phyloP scores from a whole-genome alignment of 2,329 filamentous ascomycete species.

The Xylaria digitata region DNA sequence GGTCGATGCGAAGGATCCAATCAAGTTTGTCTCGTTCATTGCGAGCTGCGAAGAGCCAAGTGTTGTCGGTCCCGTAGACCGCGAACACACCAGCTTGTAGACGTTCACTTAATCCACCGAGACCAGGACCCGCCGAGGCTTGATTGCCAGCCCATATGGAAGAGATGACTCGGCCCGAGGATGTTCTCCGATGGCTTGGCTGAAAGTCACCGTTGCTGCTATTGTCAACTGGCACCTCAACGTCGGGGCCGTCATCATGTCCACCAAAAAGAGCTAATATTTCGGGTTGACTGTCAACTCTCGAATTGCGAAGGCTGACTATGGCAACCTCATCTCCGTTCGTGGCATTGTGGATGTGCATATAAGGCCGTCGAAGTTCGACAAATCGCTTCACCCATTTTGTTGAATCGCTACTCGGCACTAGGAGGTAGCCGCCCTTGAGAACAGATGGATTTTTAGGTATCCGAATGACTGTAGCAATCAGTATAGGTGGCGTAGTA shows the following conservation, averaged over 20 bases:
- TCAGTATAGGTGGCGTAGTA: slow-evolving; percentile 69
- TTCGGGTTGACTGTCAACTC: slow-evolving; percentile 92
- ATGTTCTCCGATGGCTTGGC: slow-evolving; percentile 61
- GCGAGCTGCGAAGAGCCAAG: slow-evolving; percentile 90
- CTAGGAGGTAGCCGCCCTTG: slow-evolving; percentile 88
- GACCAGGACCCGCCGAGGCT: slow-evolving; percentile 57
- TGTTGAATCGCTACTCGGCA: slow-evolving; percentile 82
- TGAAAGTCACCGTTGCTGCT: slow-evolving; percentile 55
- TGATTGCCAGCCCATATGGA: slow-evolving; percentile 65
- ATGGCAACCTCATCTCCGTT: slow-evolving; percentile 92
- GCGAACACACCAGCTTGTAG: slow-evolving; percentile 85
- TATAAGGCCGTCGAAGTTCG: slow-evolving; percentile 88
- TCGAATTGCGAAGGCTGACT: slow-evolving; percentile 86
- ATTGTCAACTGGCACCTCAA: slow-evolving; percentile 41
- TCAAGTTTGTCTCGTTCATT: slow-evolving; percentile 94
- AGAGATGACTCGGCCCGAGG: slow-evolving; percentile 65
- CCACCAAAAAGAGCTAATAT: slow-evolving; percentile 77
- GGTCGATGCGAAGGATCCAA: slow-evolving; percentile 96
- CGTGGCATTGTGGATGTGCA: slow-evolving; percentile 86
- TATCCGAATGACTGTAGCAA: slow-evolving; percentile 80
- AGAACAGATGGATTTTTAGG: slow-evolving; percentile 83
- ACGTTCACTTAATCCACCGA: slow-evolving; percentile 67
- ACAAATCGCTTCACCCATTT: slow-evolving; percentile 94
- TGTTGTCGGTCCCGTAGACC: slow-evolving; percentile 93
- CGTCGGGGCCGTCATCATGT: slow-evolving; percentile 40